Evolutionary conservation across 768 basidiomycete genomes (phyloP).

Genomic region (Phlegmacium glaucopus): DNA sequence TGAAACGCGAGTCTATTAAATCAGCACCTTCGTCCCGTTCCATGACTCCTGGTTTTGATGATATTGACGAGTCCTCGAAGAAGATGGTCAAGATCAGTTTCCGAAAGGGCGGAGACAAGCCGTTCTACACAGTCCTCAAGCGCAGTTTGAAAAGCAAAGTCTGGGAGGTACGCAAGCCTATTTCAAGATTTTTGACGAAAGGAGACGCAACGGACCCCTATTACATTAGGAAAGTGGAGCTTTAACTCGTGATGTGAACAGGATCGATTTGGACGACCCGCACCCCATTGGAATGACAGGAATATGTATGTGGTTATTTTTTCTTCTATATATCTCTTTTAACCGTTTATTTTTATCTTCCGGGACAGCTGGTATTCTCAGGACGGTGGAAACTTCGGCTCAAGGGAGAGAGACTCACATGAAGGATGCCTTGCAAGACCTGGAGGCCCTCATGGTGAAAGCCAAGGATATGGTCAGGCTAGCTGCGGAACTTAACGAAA

Average conservation of each 20-base stretch:
- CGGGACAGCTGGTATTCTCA: constrained; percentile 73
- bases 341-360: constrained; percentile 10
- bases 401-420: constrained; percentile 63
- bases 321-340: constrained; percentile 3
- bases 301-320: constrained; percentile 17
- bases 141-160: constrained; percentile 19
- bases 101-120: constrained; percentile 84
- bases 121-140: constrained; percentile 62
- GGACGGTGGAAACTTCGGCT: constrained; percentile 65
- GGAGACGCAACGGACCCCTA: constrained; percentile 5
- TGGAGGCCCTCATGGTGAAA: constrained; percentile 88
- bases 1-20: constrained; percentile 32
- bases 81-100: constrained; percentile 82
- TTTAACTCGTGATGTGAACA: constrained; percentile 9
- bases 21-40: constrained; percentile 70
- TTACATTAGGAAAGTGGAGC: constrained; percentile 10
- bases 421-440: constrained; percentile 75
- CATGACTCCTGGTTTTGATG: constrained; percentile 43
- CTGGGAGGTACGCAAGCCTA: constrained; percentile 18
- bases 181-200: constrained; percentile 6
- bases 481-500: constrained; percentile 84
- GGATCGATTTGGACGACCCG: constrained; percentile 14
- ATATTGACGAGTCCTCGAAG: constrained; percentile 30
- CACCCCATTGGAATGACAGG: constrained; percentile 17
- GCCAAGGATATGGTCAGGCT: constrained; percentile 91